These are phyloP conservation scores for Geranium rotundifolium DNA, from an alignment of 345 rosid genomes.

Conservation along the genomic window DNA sequence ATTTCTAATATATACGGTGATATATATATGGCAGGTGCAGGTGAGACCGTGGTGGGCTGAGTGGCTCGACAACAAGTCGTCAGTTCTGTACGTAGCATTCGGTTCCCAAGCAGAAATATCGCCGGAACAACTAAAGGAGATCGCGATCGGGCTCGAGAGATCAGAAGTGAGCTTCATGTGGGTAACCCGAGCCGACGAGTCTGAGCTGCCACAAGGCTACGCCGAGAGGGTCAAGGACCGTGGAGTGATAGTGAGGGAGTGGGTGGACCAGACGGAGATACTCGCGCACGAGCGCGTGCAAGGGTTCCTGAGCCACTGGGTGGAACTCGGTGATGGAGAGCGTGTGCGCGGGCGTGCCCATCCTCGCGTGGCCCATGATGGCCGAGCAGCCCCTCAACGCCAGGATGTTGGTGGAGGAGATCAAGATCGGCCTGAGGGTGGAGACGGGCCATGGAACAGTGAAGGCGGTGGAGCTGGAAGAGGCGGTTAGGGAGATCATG, in stretches of 20 bases:
- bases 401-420: slow-evolving; percentile 20
- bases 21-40: not conserved
- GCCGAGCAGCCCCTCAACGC: no score
- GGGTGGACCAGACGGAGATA: slow-evolving; percentile 64
- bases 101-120: slow-evolving; percentile 70
- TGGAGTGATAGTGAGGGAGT: slow-evolving; percentile 51
- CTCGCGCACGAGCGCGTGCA: slow-evolving; percentile 38
- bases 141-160: slow-evolving; percentile 45
- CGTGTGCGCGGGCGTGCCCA: slow-evolving; percentile 59
- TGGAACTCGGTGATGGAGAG: slow-evolving; percentile 77
- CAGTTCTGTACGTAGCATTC: slow-evolving; percentile 67
- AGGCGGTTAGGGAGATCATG: slow-evolving; percentile 28
- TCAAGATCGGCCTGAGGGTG: no score
- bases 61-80: slow-evolving; percentile 50
- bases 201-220: slow-evolving; percentile 33
- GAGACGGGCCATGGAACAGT: no score
- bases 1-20: no score
- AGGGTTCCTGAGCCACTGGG: slow-evolving; percentile 79
- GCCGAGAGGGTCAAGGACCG: slow-evolving; percentile 33
- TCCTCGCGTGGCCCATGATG: slow-evolving; percentile 73
- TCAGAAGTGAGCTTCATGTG: slow-evolving; percentile 50
- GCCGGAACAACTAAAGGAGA: slow-evolving; percentile 37
- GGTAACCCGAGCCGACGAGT: slow-evolving; percentile 36
- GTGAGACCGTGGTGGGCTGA: slow-evolving; percentile 38
- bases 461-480: slow-evolving; percentile 23